Conservation (phyloP, 2,329 filamentous ascomycete species). For the Colletotrichum sidae region DNA sequence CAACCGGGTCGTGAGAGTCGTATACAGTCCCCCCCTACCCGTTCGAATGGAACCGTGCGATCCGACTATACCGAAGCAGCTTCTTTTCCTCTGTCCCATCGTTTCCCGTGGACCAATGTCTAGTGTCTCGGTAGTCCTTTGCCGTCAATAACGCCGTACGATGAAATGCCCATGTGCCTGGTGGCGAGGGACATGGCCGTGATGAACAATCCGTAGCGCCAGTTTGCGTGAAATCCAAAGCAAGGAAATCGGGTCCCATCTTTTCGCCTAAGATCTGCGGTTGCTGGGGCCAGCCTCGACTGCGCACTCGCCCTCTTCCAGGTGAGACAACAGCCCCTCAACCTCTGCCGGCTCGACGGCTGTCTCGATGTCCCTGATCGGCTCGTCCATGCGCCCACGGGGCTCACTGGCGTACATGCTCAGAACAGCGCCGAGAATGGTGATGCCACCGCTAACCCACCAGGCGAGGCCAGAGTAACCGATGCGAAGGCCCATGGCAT, state of each 20-base stretch:
- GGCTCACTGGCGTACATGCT: conserved; percentile 81
- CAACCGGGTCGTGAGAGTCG: conserved; percentile 35
- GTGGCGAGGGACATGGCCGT: conserved; percentile 7
- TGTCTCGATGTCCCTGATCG: conserved; percentile 54
- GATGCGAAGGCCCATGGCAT: conserved; percentile 80
- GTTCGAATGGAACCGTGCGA: conserved; percentile 26
- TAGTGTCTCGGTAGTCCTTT: conserved; percentile 39
- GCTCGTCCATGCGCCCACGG: conserved; percentile 56
- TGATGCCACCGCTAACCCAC: conserved; percentile 89
- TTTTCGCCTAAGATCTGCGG: conserved; percentile 8
- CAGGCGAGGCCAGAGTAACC: conserved; percentile 91
- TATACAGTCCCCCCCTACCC: conserved; percentile 13
- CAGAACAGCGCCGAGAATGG: conserved; percentile 78
- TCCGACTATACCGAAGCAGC: background rate
- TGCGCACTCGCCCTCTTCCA: conserved; percentile 19
- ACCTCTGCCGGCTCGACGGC: conserved; percentile 41
- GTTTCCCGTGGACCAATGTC: conserved; percentile 35
- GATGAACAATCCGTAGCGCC: conserved; percentile 8
- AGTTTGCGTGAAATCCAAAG: conserved; percentile 7
- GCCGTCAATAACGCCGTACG: conserved; percentile 38
- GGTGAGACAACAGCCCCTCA: conserved; percentile 23
- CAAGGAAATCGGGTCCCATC: conserved; percentile 1
- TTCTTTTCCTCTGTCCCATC: conserved; percentile 23
- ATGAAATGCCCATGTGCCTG: conserved; percentile 31
- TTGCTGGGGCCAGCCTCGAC: conserved; percentile 25